Percentiles rank a stretch among this genome's conserved stretches.
Conservation (phyloP, 2,329 filamentous ascomycete species). For the Aspergillus glaucus region DNA sequence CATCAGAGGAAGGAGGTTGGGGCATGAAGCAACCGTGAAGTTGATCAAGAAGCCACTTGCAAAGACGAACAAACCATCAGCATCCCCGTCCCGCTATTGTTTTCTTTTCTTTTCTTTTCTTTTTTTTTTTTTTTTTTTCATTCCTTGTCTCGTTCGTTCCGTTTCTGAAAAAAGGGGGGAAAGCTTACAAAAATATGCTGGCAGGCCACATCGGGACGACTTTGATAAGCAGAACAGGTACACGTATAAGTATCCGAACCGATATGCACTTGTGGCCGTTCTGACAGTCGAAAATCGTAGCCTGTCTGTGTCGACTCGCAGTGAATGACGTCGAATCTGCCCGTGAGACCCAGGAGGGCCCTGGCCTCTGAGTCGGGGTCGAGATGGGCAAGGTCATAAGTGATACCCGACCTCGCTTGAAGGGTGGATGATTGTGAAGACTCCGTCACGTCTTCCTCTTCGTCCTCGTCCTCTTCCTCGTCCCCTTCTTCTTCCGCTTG, state of each 20-base stretch:
- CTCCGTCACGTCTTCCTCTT: constrained; percentile 11
- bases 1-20: constrained; percentile 18
- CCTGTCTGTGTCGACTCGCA: constrained; percentile 24
- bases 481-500: constrained; percentile 11
- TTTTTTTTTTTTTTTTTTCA: neutral
- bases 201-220: constrained; percentile 27
- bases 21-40: constrained; percentile 31
- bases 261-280: constrained; percentile 30
- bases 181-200: constrained; percentile 38
- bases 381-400: constrained; percentile 28
- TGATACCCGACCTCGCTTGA: constrained; percentile 27
- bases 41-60: constrained; percentile 38
- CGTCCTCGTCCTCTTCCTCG: constrained; percentile 7
- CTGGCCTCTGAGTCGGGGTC: constrained; percentile 25
- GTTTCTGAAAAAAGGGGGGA: neutral
- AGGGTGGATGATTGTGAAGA: constrained; percentile 17
- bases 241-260: constrained; percentile 25
- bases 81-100: neutral
- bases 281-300: constrained; percentile 33
- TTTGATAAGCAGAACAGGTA: constrained; percentile 30
- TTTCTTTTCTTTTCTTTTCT: neutral
- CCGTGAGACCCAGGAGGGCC: constrained; percentile 29
- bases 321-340: constrained; percentile 28
- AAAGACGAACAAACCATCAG: constrained; percentile 4
- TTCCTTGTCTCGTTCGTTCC: neutral